Evolutionary conservation across 2,329 filamentous ascomycete species (phyloP).

Genomic region (Fusarium ramigenum): DNA sequence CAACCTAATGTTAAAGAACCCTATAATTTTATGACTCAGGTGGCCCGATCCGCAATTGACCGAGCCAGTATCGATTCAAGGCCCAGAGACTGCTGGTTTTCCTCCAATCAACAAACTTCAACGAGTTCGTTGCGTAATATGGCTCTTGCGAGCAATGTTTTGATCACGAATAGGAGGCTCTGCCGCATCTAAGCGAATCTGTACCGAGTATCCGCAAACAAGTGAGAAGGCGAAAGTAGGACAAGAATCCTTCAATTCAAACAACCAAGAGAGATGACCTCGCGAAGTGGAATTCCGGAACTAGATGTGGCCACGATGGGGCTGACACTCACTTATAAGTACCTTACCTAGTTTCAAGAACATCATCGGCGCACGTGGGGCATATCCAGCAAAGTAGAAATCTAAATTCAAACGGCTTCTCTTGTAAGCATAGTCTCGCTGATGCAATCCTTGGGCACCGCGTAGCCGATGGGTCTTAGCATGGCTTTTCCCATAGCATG

Average conservation of each 20-base stretch:
- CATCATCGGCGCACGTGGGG: slow-evolving; percentile 23
- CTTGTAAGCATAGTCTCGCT: slow-evolving; percentile 21
- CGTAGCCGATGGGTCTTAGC: not conserved
- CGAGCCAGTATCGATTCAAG: not conserved
- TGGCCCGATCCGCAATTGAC: slow-evolving; percentile 2
- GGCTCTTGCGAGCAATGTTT: not conserved
- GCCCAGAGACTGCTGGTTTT: slow-evolving; percentile 7
- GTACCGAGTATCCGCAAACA: slow-evolving; percentile 12
- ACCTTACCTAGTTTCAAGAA: slow-evolving; percentile 3
- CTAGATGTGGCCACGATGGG: slow-evolving; percentile 16
- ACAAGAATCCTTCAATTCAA: slow-evolving; percentile 15
- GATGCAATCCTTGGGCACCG: slow-evolving; percentile 21
- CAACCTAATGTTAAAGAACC: not conserved
- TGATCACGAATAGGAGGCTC: not conserved
- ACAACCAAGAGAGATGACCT: not conserved
- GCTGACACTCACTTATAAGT: slow-evolving; percentile 29
- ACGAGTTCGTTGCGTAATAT: not conserved
- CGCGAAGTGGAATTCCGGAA: not conserved
- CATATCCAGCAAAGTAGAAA: slow-evolving; percentile 3
- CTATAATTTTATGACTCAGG: not conserved
- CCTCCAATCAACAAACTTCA: not conserved
- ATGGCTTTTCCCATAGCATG: slow-evolving; percentile 15
- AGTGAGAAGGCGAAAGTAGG: not conserved
- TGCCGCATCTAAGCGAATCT: slow-evolving; percentile 32
- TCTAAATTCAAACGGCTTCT: slow-evolving; percentile 12